Conservation (phyloP, 2,329 filamentous ascomycete genomes). For the Cephalotrichum gorgonifer region DNA sequence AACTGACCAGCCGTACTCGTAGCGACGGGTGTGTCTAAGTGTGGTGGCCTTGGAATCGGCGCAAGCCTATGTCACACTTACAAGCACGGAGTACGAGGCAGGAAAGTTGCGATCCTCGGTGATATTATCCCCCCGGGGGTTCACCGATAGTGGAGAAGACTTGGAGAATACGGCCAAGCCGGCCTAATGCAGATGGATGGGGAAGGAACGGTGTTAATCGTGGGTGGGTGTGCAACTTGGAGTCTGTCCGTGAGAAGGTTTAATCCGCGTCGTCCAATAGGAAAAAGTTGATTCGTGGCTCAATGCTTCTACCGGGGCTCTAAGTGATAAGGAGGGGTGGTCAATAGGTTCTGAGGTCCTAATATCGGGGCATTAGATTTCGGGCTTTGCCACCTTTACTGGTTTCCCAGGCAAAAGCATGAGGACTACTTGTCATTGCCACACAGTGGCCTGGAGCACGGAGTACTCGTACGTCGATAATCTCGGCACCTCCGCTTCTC, state of each 20-base stretch:
- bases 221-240: neutral
- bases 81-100: neutral
- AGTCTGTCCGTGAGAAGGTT: neutral
- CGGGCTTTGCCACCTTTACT: neutral
- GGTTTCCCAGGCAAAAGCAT: neutral
- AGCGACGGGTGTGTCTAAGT: too few species aligned
- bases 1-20: too few species aligned
- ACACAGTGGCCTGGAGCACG: constrained; percentile 1
- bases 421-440: neutral
- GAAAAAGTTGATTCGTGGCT: neutral
- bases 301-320: neutral
- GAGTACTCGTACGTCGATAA: neutral
- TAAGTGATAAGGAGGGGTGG: neutral
- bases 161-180: neutral
- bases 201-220: neutral
- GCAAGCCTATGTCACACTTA: neutral
- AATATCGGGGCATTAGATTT: neutral
- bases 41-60: too few species aligned
- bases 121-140: neutral
- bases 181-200: neutral
- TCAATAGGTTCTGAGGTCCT: neutral
- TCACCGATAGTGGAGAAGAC: neutral
- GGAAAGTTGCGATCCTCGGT: neutral
- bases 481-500: neutral
- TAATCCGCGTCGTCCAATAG: neutral